Conservation (phyloP, 371 early-diverging fungal species). For the Batrachochytrium dendrobatidis region DNA sequence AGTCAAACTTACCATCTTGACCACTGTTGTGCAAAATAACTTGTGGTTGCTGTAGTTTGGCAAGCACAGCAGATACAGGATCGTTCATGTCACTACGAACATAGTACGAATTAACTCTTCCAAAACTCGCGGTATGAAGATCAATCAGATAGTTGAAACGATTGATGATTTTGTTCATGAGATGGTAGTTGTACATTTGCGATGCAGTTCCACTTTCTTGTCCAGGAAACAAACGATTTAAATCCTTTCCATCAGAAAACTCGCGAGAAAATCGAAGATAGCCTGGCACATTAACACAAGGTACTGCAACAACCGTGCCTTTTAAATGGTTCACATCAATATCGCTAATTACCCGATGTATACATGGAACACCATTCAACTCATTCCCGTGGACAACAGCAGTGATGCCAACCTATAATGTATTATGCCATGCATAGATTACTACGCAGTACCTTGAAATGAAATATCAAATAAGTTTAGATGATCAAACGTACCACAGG, state of each 20-base stretch:
- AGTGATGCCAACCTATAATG: conserved; percentile 39
- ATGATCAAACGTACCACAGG: conserved; percentile 4
- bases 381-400: conserved; percentile 87
- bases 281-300: conserved; percentile 81
- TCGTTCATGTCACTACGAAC: conserved; percentile 84
- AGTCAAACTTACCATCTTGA: conserved; percentile 34
- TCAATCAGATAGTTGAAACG: conserved; percentile 80
- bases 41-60: conserved; percentile 82
- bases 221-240: conserved; percentile 84
- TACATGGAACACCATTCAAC: conserved; percentile 85
- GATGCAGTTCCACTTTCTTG: conserved; percentile 58
- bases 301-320: conserved; percentile 83
- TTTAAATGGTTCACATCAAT: conserved; percentile 62
- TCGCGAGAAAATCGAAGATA: conserved; percentile 73
- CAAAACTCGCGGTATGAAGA: conserved; percentile 81
- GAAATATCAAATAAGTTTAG: not conserved
- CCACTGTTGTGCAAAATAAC: conserved; percentile 51
- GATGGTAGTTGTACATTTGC: conserved; percentile 71
- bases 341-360: conserved; percentile 76
- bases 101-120: conserved; percentile 79
- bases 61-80: conserved; percentile 62
- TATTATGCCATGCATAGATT: not conserved
- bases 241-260: conserved; percentile 66
- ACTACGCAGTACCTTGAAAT: too few relatives aligned
- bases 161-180: conserved; percentile 70